Percentiles rank a stretch among this genome's conserved stretches.
These are phyloP conservation scores for Aquilaria malaccensis DNA, from an alignment of 345 rosid genomes.

Conservation along the genomic window DNA sequence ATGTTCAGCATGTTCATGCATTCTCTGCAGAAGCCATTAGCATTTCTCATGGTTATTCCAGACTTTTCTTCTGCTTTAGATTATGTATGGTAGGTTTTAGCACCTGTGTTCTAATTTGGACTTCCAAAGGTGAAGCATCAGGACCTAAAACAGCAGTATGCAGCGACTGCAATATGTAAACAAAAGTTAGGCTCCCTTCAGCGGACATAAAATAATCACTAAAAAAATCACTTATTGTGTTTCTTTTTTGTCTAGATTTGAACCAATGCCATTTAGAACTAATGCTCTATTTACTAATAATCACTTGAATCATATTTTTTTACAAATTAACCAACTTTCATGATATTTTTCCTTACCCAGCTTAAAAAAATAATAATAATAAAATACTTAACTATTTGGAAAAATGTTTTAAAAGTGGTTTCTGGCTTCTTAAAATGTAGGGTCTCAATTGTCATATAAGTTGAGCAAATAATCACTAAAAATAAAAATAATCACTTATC, in stretches of 20 bases:
- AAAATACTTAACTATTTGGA: background rate
- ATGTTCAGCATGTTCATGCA: conserved; percentile 77
- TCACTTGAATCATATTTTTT: too few relatives aligned
- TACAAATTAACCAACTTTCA: too few relatives aligned
- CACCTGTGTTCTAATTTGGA: conserved; percentile 80
- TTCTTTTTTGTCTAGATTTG: background rate
- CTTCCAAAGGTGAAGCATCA: conserved; percentile 64
- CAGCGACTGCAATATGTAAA: conserved; percentile 47
- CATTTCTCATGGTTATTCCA: conserved; percentile 9
- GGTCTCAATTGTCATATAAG: too few relatives aligned
- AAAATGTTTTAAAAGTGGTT: background rate
- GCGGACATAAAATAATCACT: too few relatives aligned
- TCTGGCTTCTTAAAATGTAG: too few relatives aligned
- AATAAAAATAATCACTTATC: too few relatives aligned
- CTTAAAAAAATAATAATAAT: too few relatives aligned
- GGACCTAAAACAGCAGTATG: conserved; percentile 74
- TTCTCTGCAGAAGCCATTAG: conserved; percentile 32
- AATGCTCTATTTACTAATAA: too few relatives aligned
- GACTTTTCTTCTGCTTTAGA: conserved; percentile 3
- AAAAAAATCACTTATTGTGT: too few relatives aligned
- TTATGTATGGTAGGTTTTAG: background rate
- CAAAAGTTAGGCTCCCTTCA: background rate
- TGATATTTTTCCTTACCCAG: too few relatives aligned
- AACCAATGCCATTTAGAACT: background rate
- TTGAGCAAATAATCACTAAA: too few relatives aligned